A percentile compares a stretch with the other conserved stretches of the same genome.
Conservation (phyloP, 306 rosid species). For the Lathyrus aphaca region DNA sequence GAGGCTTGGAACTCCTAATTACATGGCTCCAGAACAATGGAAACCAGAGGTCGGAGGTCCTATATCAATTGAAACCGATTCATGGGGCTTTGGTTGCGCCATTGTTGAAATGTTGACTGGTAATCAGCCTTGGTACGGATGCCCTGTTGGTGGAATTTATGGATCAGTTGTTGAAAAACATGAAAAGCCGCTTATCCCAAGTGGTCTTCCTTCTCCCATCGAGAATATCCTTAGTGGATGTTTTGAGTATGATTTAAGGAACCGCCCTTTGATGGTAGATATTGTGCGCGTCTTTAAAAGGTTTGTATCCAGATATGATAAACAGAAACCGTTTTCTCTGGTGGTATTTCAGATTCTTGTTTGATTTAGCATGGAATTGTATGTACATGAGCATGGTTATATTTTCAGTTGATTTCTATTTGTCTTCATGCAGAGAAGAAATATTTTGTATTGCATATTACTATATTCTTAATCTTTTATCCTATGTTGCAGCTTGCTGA, state of each 20-base stretch:
- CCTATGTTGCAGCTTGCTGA: slow-evolving; percentile 63
- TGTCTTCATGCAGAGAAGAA: slow-evolving; percentile 26
- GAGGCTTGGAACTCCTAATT: slow-evolving; percentile 88
- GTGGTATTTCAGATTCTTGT: slow-evolving; percentile 6
- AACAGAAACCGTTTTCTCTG: slow-evolving; percentile 21
- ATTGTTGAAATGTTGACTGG: slow-evolving; percentile 93
- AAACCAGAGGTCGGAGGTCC: slow-evolving; percentile 90
- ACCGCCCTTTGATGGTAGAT: slow-evolving; percentile 76
- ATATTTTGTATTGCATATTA: slow-evolving; percentile 3
- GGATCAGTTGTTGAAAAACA: slow-evolving; percentile 66
- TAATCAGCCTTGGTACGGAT: slow-evolving; percentile 80
- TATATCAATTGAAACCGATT: slow-evolving; percentile 81
- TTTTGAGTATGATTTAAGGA: slow-evolving; percentile 92
- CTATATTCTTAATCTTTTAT: slow-evolving; percentile 31
- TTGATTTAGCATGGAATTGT: slow-evolving; percentile 12
- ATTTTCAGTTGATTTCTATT: slow-evolving; percentile 23
- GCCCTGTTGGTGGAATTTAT: slow-evolving; percentile 63
- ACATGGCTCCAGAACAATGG: slow-evolving; percentile 99
- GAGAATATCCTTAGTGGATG: slow-evolving; percentile 77
- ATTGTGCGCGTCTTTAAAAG: slow-evolving; percentile 69
- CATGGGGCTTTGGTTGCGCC: slow-evolving; percentile 93
- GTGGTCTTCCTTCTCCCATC: slow-evolving; percentile 81
- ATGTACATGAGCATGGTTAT: slow-evolving; percentile 17
- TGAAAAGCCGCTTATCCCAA: slow-evolving; percentile 76
- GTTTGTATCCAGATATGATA: slow-evolving; percentile 47